A percentile compares a stretch with the other conserved stretches of the same genome.
Conservation (phyloP, 2,329 filamentous ascomycete genomes). For the Fusarium transvaalense region DNA sequence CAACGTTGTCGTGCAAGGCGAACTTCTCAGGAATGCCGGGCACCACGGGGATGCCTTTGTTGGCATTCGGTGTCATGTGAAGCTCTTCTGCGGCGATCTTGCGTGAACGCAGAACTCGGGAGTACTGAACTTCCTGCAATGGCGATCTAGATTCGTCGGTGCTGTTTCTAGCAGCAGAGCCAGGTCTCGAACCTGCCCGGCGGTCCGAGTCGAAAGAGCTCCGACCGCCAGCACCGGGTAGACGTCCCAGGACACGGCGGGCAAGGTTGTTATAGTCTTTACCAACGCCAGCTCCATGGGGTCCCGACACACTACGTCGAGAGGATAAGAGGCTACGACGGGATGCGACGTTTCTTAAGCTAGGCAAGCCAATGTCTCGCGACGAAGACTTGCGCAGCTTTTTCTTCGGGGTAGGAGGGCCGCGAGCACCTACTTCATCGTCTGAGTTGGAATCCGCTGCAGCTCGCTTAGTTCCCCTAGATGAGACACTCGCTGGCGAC, state of each 20-base stretch:
- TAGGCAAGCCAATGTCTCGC: slow-evolving; percentile 56
- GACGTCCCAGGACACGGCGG: slow-evolving; percentile 45
- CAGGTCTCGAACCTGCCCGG: slow-evolving; percentile 16
- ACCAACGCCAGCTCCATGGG: slow-evolving; percentile 27
- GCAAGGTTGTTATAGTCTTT: slow-evolving; percentile 46
- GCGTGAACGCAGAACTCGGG: slow-evolving; percentile 47
- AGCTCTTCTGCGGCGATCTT: slow-evolving; percentile 50
- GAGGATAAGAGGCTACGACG: slow-evolving; percentile 41
- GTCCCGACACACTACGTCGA: slow-evolving; percentile 49
- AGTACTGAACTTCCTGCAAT: slow-evolving; percentile 40
- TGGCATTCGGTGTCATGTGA: slow-evolving; percentile 59
- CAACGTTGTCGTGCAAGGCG: slow-evolving; percentile 50
- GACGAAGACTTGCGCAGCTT: slow-evolving; percentile 66
- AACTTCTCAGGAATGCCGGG: slow-evolving; percentile 61
- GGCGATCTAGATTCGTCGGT: slow-evolving; percentile 34
- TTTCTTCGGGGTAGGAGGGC: slow-evolving; percentile 56
- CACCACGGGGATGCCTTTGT: slow-evolving; percentile 61
- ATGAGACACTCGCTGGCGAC: slow-evolving; percentile 54
- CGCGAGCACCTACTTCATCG: slow-evolving; percentile 49
- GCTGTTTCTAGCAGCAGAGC: slow-evolving; percentile 36
- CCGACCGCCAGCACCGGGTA: slow-evolving; percentile 39
- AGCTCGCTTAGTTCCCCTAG: slow-evolving; percentile 65
- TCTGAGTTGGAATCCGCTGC: slow-evolving; percentile 54
- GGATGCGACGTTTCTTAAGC: slow-evolving; percentile 50
- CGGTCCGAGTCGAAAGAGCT: slow-evolving; percentile 38